Evolutionary conservation across 768 basidiomycete genomes (phyloP).

Genomic region (Tulasnella sp.): DNA sequence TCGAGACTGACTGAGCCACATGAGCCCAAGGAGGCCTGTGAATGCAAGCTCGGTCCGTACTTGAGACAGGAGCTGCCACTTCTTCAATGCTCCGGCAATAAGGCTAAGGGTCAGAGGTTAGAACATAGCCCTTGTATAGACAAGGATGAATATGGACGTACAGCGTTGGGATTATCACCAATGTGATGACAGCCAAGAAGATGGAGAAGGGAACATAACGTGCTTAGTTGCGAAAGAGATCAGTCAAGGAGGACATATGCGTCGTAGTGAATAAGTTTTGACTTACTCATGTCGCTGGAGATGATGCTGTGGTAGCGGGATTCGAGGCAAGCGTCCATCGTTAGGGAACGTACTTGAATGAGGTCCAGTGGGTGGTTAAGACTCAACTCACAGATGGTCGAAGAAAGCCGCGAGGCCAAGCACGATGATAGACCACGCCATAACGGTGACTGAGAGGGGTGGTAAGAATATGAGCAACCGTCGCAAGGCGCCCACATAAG

Average conservation of each 20-base stretch:
- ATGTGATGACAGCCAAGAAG: slow-evolving; percentile 62
- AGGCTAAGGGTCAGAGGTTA: slow-evolving; percentile 35
- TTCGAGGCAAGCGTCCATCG: too few species aligned
- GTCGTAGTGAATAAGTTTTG: too few species aligned
- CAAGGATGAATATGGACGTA: slow-evolving; percentile 29
- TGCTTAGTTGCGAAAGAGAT: slow-evolving; percentile 38
- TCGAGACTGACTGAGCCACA: slow-evolving; percentile 59
- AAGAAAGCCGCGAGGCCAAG: slow-evolving; percentile 73
- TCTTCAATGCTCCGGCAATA: slow-evolving; percentile 50
- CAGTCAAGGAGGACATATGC: too few species aligned
- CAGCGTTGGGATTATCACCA: slow-evolving; percentile 60
- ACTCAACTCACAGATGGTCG: slow-evolving; percentile 45
- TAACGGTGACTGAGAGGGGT: slow-evolving; percentile 41
- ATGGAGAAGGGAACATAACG: slow-evolving; percentile 81
- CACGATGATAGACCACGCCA: slow-evolving; percentile 69
- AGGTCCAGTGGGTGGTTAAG: too few species aligned
- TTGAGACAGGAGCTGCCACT: slow-evolving; percentile 27
- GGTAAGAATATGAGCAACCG: neutral
- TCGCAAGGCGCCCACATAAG: too few species aligned
- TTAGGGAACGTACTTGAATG: too few species aligned
- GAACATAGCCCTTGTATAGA: slow-evolving; percentile 4
- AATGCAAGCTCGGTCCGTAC: slow-evolving; percentile 55
- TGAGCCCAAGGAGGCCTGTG: slow-evolving; percentile 57
- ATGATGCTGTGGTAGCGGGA: neutral
- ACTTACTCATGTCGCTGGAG: slow-evolving; percentile 40